Conservation (phyloP, 192 early-diverging fungal species). For the Linnemannia elongata region DNA sequence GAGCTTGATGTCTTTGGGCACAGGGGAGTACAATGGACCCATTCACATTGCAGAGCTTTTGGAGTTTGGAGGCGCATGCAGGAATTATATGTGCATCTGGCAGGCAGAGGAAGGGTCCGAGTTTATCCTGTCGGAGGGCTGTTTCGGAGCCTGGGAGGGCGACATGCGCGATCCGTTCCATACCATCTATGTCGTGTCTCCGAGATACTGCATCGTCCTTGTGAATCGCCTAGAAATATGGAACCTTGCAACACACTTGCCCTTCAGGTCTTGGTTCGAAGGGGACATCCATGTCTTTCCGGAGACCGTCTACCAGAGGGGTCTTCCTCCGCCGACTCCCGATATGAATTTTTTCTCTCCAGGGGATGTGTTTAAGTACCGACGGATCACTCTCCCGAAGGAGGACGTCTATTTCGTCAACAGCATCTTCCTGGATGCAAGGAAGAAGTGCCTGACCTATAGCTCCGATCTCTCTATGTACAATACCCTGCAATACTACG, state of each 20-base stretch:
- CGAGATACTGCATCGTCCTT: slow-evolving; percentile 45
- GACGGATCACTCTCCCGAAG: slow-evolving; percentile 23
- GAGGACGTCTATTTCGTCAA: slow-evolving; percentile 21
- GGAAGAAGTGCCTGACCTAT: slow-evolving; percentile 18
- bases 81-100: slow-evolving; percentile 45
- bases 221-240: slow-evolving; percentile 5
- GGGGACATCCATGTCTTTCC: slow-evolving; percentile 9
- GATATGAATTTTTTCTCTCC: neutral
- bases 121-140: slow-evolving; percentile 49
- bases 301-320: neutral
- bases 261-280: slow-evolving; percentile 16
- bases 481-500: slow-evolving; percentile 17
- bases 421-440: slow-evolving; percentile 18
- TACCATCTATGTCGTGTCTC: slow-evolving; percentile 54
- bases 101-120: slow-evolving; percentile 51
- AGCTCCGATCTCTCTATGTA: slow-evolving; percentile 23
- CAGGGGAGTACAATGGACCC: slow-evolving; percentile 10
- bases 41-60: slow-evolving; percentile 22
- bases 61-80: slow-evolving; percentile 10
- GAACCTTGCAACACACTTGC: neutral
- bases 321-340: neutral
- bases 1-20: neutral
- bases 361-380: slow-evolving; percentile 29
- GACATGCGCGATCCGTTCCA: slow-evolving; percentile 15
- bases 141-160: slow-evolving; percentile 56